These are phyloP conservation scores for Colletotrichum sp. DNA, from an alignment of 2,329 filamentous ascomycete genomes.

Conservation along the genomic window DNA sequence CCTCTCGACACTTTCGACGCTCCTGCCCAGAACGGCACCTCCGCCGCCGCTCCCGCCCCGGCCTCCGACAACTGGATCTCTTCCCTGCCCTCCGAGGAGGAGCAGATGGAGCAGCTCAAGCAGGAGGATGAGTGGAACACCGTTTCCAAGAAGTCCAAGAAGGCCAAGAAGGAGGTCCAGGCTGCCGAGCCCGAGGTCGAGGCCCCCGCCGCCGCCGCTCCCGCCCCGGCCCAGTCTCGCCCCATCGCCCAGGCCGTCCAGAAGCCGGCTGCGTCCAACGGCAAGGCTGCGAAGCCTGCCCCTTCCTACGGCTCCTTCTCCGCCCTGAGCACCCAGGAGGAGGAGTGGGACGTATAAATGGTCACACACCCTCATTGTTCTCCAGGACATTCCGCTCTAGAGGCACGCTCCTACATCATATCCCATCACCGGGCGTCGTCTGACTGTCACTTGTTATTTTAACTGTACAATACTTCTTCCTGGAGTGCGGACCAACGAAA, in stretches of 20 bases:
- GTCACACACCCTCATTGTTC: background rate
- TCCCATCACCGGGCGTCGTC: background rate
- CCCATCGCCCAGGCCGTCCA: constrained; percentile 33
- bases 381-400: constrained; percentile 13
- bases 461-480: constrained; percentile 21
- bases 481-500: constrained; percentile 13
- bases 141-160: constrained; percentile 52
- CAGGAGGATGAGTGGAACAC: constrained; percentile 64
- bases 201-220: constrained; percentile 31
- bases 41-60: constrained; percentile 34
- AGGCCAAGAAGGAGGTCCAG: constrained; percentile 45
- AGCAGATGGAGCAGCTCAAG: constrained; percentile 64
- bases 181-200: constrained; percentile 38
- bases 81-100: constrained; percentile 63
- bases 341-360: constrained; percentile 57
- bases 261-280: constrained; percentile 28
- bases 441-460: constrained; percentile 20
- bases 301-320: constrained; percentile 49
- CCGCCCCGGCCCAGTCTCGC: constrained; percentile 22
- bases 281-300: constrained; percentile 33
- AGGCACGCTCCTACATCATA: background rate
- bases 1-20: constrained; percentile 64
- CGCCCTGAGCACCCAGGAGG: constrained; percentile 48
- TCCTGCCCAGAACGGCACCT: constrained; percentile 34
- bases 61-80: constrained; percentile 50